Base-by-base conservation (phyloP, 2,329 filamentous ascomycete genomes). In the Cladophialophora exuberans region DNA sequence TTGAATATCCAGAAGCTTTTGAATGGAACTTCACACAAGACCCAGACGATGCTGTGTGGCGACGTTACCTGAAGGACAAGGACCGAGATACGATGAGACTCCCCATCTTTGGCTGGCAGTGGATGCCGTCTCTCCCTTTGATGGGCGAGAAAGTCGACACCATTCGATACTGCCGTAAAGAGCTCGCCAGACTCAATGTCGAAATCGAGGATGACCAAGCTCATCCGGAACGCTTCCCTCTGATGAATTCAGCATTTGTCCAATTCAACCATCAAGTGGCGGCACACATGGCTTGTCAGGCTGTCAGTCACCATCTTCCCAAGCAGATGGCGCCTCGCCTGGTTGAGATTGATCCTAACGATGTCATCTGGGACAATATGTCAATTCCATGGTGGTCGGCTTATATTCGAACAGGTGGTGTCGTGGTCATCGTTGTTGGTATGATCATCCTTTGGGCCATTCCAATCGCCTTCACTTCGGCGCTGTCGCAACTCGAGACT, bases 201-300 rank as follows among this genome's bases (percentile, higher is more conserved):
- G 92, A 97, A 69, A 97, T 99, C 50, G 92, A 97, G 64, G 78
- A 87, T 39, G 94, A 97, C 62, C 94, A 99, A 69, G 81, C 87
- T 49, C 80, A 94, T 44, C 87, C 89, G 0, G 92, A 97, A 62
- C 84, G 87, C 3, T 97, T 90, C 60, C 92, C 93, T 0, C 75
- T 92, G 42, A 95, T 97, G 91, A 96, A 89, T 66, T 96, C 93
- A 1, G 94, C 94, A 0, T 99, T 99, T 65, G 91, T 99, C 58
- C 94, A 99, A 69, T 99, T 99, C 79, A 96, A 99, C 67, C 88
- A 97, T 67, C 94, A 99, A 69, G 89, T 97, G 1, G 92, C 93
- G 4, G 94, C 94, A 0, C 94, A 99, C 67, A 97, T 99, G 94
- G 94, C 93, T 54, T 97, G 91, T 69, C 94, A 99, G 70, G 86